These are phyloP conservation scores for Penicillium verhagenii DNA, from an alignment of 495 filamentous ascomycete species.

Conservation along the genomic window DNA sequence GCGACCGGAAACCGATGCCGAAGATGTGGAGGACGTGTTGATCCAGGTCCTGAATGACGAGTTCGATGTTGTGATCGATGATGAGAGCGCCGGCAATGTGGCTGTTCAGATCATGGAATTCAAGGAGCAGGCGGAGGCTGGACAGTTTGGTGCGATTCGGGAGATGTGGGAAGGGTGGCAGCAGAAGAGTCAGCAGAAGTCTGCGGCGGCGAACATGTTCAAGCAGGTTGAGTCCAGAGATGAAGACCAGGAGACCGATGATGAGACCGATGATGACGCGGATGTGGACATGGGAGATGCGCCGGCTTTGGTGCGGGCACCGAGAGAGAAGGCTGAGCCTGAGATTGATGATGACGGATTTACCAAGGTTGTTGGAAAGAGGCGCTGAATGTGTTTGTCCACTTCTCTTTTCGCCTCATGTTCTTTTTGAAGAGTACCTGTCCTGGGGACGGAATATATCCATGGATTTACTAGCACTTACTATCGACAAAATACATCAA, in stretches of 20 bases:
- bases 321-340: constrained; percentile 64
- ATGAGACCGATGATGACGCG: constrained; percentile 57
- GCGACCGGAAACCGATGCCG: constrained; percentile 72
- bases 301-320: constrained; percentile 55
- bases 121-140: constrained; percentile 56
- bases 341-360: constrained; percentile 94
- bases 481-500: neutral
- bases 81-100: constrained; percentile 75
- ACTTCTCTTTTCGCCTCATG: neutral
- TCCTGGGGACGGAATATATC: constrained; percentile 1
- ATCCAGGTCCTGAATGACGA: constrained; percentile 92
- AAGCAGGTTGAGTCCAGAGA: constrained; percentile 53
- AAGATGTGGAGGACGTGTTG: constrained; percentile 79
- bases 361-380: constrained; percentile 79
- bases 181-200: constrained; percentile 51
- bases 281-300: constrained; percentile 79
- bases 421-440: neutral
- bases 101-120: constrained; percentile 70
- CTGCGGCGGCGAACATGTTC: constrained; percentile 52
- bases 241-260: constrained; percentile 52
- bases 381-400: constrained; percentile 29
- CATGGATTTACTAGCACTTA: constrained; percentile 6
- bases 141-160: constrained; percentile 67
- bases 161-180: constrained; percentile 66
- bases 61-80: constrained; percentile 88